A percentile compares a stretch with the other conserved stretches of the same genome.
These are phyloP conservation scores for Ogataea zsoltii DNA, from an alignment of 805 yeast genomes.

Conservation along the genomic window DNA sequence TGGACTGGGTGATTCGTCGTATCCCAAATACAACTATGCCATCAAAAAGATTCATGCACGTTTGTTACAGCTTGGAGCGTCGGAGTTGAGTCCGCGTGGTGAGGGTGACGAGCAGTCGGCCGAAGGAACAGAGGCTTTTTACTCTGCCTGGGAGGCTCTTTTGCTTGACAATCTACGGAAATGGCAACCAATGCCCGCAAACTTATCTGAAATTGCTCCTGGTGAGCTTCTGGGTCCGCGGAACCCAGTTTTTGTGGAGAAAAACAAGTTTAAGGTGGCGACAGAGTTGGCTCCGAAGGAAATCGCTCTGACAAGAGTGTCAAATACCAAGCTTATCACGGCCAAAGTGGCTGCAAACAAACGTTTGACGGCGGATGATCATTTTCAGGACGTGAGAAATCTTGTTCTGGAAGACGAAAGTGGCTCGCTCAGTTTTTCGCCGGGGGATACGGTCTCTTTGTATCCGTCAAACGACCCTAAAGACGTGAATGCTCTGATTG, in stretches of 20 bases:
- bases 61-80: conserved; percentile 78
- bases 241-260: conserved; percentile 30
- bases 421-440: conserved; percentile 42
- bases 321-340: conserved; percentile 13
- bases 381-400: conserved; percentile 88
- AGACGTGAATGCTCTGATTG: conserved; percentile 65
- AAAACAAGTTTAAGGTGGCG: conserved; percentile 30
- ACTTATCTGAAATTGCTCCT: conserved; percentile 33
- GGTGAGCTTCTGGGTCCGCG: conserved; percentile 41
- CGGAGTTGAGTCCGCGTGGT: conserved; percentile 67
- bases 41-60: conserved; percentile 78
- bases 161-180: conserved; percentile 40
- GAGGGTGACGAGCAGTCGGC: conserved; percentile 88
- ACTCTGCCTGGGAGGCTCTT: conserved; percentile 67
- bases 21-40: conserved; percentile 88
- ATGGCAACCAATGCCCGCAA: conserved; percentile 37
- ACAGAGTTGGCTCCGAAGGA: conserved; percentile 31
- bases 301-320: conserved; percentile 33
- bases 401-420: conserved; percentile 42
- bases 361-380: conserved; percentile 67
- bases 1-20: conserved; percentile 93
- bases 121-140: conserved; percentile 76
- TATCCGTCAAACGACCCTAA: conserved; percentile 70
- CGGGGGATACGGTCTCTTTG: conserved; percentile 82
- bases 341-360: conserved; percentile 54